Conservation (phyloP, 345 rosid genomes). For the Heritiera fomes region DNA sequence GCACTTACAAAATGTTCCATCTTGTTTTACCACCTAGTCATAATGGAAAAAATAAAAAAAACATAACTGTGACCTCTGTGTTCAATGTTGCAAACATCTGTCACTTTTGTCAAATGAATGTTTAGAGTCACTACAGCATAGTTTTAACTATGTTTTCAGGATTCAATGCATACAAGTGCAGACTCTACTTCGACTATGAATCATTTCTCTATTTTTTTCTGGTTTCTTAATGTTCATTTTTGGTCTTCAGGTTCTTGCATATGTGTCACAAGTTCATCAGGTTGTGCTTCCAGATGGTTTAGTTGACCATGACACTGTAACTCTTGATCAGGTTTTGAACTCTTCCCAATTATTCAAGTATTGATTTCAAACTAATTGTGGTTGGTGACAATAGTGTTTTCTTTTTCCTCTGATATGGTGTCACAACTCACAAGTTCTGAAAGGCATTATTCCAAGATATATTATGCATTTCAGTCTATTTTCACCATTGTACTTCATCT, state of each 20-base stretch:
- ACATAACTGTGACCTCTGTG: background rate
- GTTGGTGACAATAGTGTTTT: background rate
- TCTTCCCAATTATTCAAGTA: background rate
- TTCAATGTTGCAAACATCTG: background rate
- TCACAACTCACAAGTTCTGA: background rate
- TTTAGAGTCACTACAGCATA: background rate
- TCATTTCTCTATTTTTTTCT: background rate
- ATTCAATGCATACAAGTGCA: background rate
- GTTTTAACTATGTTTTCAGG: background rate
- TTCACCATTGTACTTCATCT: background rate
- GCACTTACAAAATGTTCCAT: background rate
- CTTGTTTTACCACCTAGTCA: background rate
- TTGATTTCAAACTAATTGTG: background rate
- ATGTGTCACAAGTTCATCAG: constrained; percentile 89
- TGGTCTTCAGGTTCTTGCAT: constrained; percentile 74
- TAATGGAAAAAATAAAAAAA: background rate
- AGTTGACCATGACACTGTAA: constrained; percentile 63
- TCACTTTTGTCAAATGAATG: background rate
- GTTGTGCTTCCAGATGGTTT: constrained; percentile 76
- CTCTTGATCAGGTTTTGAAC: constrained; percentile 72
- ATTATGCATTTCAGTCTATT: background rate
- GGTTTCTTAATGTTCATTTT: background rate
- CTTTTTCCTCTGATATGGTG: background rate
- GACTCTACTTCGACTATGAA: background rate
- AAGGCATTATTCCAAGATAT: constrained; percentile 2